phyloP scores from a whole-genome alignment of 2,329 filamentous ascomycete species.

The Mycosphaerella sp. region DNA sequence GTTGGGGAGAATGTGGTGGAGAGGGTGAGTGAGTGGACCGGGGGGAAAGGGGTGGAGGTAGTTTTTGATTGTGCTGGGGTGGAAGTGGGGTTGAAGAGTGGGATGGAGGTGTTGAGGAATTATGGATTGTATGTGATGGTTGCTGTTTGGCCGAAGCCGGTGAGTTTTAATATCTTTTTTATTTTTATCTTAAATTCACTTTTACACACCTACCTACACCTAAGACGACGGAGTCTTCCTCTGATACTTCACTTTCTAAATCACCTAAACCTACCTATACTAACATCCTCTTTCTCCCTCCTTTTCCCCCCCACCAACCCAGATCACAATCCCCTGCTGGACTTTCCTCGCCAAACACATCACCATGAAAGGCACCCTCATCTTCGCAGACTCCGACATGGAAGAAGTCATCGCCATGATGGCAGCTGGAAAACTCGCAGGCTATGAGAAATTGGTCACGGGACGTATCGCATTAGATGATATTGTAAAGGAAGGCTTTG shows the following conservation, averaged over 20 bases:
- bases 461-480: constrained; percentile 14
- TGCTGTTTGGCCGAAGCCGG: constrained; percentile 23
- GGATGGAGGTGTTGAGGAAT: constrained; percentile 18
- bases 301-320: not conserved
- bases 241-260: no score
- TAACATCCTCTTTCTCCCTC: not conserved
- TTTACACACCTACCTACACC: no score
- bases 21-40: constrained; percentile 13
- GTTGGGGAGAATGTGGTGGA: constrained; percentile 16
- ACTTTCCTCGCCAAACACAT: constrained; percentile 18
- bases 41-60: constrained; percentile 18
- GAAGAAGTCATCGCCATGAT: constrained; percentile 16
- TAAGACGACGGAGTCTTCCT: no score
- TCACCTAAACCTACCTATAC: no score
- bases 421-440: constrained; percentile 11
- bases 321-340: constrained; percentile 16
- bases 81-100: constrained; percentile 15
- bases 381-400: constrained; percentile 17
- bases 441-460: constrained; percentile 18
- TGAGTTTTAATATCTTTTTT: not conserved
- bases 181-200: no score
- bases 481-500: constrained; percentile 15
- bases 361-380: constrained; percentile 18
- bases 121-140: constrained; percentile 23
- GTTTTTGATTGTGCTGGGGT: constrained; percentile 25